Evolutionary conservation across 768 basidiomycete genomes (phyloP).

Genomic region (Clathrus columnatus): DNA sequence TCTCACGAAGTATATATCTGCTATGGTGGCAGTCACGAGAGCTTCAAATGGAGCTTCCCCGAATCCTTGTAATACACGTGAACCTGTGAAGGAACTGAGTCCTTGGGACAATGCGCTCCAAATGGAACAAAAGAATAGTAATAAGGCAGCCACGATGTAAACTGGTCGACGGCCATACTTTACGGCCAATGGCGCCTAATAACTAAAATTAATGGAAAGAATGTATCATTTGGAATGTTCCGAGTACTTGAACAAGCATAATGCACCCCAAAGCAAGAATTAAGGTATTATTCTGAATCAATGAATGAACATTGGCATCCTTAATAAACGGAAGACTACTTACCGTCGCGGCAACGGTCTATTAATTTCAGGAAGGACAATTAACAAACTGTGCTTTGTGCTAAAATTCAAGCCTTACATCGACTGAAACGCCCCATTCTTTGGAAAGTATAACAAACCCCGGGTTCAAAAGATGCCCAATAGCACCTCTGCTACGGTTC

Average conservation of each 20-base stretch:
- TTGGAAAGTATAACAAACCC: slow-evolving; percentile 33
- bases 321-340: too few species aligned
- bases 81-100: slow-evolving; percentile 32
- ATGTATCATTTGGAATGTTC: neutral
- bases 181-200: slow-evolving; percentile 30
- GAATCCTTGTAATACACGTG: slow-evolving; percentile 38
- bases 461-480: slow-evolving; percentile 12
- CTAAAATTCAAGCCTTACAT: neutral
- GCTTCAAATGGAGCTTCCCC: slow-evolving; percentile 20
- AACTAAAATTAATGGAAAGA: slow-evolving; percentile 23
- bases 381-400: neutral
- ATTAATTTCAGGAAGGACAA: slow-evolving; percentile 5
- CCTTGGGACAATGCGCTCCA: slow-evolving; percentile 37
- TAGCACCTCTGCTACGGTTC: slow-evolving; percentile 8
- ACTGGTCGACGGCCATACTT: slow-evolving; percentile 41
- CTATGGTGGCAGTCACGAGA: slow-evolving; percentile 15
- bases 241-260: neutral
- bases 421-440: slow-evolving; percentile 29
- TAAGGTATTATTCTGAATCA: neutral
- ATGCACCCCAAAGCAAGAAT: neutral
- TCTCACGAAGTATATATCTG: slow-evolving; percentile 11
- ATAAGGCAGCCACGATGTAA: slow-evolving; percentile 30
- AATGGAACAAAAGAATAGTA: slow-evolving; percentile 38
- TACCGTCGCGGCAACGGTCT: neutral
- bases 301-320: neutral